Percentiles rank a stretch among this genome's conserved stretches.
These are phyloP conservation scores for Cephaloascus albidus DNA, from an alignment of 805 yeast genomes.

Conservation along the genomic window DNA sequence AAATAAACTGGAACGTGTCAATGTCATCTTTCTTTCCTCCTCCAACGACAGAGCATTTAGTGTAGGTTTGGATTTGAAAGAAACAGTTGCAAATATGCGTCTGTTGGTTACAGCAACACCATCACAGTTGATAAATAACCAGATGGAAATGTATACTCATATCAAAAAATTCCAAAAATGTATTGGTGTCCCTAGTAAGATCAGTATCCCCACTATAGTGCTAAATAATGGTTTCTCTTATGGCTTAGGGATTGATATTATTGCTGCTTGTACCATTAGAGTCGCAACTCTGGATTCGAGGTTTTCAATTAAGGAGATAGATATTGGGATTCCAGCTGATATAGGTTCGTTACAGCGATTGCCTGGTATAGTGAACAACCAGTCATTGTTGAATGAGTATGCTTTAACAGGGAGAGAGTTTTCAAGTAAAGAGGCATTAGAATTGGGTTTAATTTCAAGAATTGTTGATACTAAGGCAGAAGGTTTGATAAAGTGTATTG, in stretches of 20 bases:
- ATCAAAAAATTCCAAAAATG: slow-evolving; percentile 52
- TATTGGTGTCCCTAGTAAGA: slow-evolving; percentile 37
- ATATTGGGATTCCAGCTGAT: slow-evolving; percentile 70
- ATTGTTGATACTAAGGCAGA: slow-evolving; percentile 34
- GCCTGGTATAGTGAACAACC: slow-evolving; percentile 42
- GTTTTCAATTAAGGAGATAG: slow-evolving; percentile 59
- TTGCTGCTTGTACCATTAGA: slow-evolving; percentile 50
- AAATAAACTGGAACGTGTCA: slow-evolving; percentile 32
- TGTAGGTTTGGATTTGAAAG: slow-evolving; percentile 56
- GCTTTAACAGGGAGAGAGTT: slow-evolving; percentile 56
- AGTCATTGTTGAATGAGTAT: slow-evolving; percentile 48
- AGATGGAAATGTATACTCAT: slow-evolving; percentile 19
- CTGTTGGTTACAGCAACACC: too few relatives aligned
- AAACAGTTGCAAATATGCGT: slow-evolving; percentile 7
- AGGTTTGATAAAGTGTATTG: slow-evolving; percentile 40
- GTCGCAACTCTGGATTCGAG: slow-evolving; percentile 41
- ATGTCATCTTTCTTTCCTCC: slow-evolving; percentile 44
- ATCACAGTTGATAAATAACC: slow-evolving; percentile 10
- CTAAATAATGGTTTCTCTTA: slow-evolving; percentile 54
- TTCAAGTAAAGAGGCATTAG: slow-evolving; percentile 41
- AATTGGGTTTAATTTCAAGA: slow-evolving; percentile 44
- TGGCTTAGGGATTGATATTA: slow-evolving; percentile 65
- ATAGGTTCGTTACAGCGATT: slow-evolving; percentile 69
- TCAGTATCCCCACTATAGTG: slow-evolving; percentile 54
- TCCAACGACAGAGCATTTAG: slow-evolving; percentile 49